phyloP scores from a whole-genome alignment of 139 green algal species.

The Trebouxia sp. region DNA sequence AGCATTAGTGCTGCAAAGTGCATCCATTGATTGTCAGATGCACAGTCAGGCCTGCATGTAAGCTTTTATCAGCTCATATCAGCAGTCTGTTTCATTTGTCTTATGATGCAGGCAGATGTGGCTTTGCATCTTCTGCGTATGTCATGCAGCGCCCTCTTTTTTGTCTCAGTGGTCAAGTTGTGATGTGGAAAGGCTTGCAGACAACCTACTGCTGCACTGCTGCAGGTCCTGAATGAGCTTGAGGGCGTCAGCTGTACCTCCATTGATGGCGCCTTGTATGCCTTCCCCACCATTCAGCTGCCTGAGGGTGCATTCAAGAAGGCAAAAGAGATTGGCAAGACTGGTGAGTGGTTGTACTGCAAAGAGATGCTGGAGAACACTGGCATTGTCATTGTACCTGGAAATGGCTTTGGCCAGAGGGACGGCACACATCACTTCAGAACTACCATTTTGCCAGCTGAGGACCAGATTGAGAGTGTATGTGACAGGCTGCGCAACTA shows the following conservation, averaged over 20 bases:
- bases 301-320: slow-evolving; percentile 40
- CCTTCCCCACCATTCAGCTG: slow-evolving; percentile 34
- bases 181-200: no score
- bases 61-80: no score
- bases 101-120: no score
- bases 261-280: slow-evolving; percentile 67
- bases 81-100: no score
- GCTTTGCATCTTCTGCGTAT: no score
- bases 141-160: no score
- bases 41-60: no score
- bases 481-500: slow-evolving; percentile 69
- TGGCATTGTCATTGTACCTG: slow-evolving; percentile 92
- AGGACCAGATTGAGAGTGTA: slow-evolving; percentile 78
- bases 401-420: slow-evolving; percentile 80
- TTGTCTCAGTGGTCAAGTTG: no score
- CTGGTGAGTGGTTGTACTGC: slow-evolving; percentile 95
- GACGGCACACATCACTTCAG: slow-evolving; percentile 74
- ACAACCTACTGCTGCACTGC: no score
- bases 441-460: slow-evolving; percentile 81
- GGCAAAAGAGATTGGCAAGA: slow-evolving; percentile 76
- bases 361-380: slow-evolving; percentile 81
- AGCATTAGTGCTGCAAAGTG: no score
- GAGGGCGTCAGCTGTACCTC: slow-evolving; percentile 88
- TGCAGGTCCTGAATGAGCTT: slow-evolving; percentile 75
- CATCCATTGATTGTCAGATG: no score